Percentiles rank a stretch among this genome's conserved stretches.
Evolutionary conservation across 305 asterid genomes (phyloP).

Genomic region (Fraxinus greggii): DNA sequence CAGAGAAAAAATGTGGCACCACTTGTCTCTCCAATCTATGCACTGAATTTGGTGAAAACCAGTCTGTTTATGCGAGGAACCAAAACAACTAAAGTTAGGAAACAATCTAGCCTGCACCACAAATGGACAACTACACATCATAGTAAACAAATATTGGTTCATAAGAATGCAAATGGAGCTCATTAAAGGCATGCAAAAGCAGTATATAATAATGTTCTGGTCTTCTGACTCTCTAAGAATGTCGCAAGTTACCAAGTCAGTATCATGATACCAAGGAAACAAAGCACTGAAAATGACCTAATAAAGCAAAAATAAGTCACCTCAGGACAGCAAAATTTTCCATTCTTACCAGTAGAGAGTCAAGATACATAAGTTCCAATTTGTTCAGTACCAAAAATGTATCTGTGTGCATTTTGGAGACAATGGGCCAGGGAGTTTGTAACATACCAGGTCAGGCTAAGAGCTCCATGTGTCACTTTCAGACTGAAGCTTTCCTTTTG

Average conservation of each 20-base stretch:
- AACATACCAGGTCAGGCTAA: not conserved
- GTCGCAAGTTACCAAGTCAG: not conserved
- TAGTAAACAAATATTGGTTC: not conserved
- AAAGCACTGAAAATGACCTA: not conserved
- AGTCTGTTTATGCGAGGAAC: conserved; percentile 51
- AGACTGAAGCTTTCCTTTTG: not conserved
- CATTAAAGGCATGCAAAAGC: not conserved
- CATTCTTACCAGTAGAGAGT: not conserved
- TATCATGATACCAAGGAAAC: not conserved
- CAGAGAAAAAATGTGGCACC: conserved; percentile 91
- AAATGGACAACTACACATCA: conserved; percentile 30
- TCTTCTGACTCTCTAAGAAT: not conserved
- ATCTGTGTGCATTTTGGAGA: not conserved
- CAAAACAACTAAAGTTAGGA: conserved; percentile 21
- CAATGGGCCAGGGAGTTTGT: not conserved
- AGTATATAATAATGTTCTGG: not conserved
- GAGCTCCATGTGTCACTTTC: not conserved
- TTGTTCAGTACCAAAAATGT: not conserved
- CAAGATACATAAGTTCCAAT: not conserved
- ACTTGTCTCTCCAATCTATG: conserved; percentile 91
- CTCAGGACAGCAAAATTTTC: not conserved
- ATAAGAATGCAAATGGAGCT: not conserved
- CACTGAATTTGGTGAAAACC: conserved; percentile 92
- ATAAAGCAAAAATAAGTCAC: not conserved
- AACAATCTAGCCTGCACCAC: not conserved